Base-by-base conservation (phyloP, 1,284 basidiomycete genomes). In the Ganoderma lingzhi region DNA sequence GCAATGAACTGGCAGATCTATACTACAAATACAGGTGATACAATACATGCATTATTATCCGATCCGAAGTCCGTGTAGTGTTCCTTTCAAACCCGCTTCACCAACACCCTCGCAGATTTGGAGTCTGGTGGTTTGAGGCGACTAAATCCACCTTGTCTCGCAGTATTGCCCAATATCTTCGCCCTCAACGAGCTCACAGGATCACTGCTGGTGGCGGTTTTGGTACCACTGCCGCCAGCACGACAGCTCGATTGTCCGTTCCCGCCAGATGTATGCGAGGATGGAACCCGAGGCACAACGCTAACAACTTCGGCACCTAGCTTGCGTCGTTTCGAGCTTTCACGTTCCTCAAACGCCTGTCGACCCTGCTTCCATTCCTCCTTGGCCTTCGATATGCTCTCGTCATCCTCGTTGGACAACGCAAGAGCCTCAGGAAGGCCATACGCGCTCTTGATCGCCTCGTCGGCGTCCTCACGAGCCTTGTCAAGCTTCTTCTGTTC, bases 401-500 rank as follows among this genome's bases (percentile, higher is more conserved):
- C 82, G 15, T 87, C 87, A 68, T 90, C 89, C 42, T 92, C 90
- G 51, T 85, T 86, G 2, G 89, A 78, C 6, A 95, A 85, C 28
- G 78, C 82, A 39, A 96, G 79, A 5, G 83, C 82, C 67, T 89
- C 87, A 1, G 91, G 91, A 8, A 98, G 81, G 0, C 89, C 95
- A 80, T 94, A 96, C 70, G 86, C 85, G 42, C 85, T 86, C 73
- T 90, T 92, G 58, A 97, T 80, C 14, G 81, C 82, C 53, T 93
- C 89, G 75, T 98, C 95, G 10, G 84, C 85, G 39, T 84, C 85
- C 67, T 88, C 85, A 73, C 91, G 90, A 56, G 85, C 87, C 70
- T 89, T 84, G 65, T 93, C 89, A 0, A 92, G 80, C 78, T 92
- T 93, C 83, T 98, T 99, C 75, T 94, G 93, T 69, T 88, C 87